A percentile compares a stretch with the other conserved stretches of the same genome.
These are phyloP conservation scores for Coemansia sp. DNA, from an alignment of 192 early-diverging fungal genomes.

Conservation along the genomic window DNA sequence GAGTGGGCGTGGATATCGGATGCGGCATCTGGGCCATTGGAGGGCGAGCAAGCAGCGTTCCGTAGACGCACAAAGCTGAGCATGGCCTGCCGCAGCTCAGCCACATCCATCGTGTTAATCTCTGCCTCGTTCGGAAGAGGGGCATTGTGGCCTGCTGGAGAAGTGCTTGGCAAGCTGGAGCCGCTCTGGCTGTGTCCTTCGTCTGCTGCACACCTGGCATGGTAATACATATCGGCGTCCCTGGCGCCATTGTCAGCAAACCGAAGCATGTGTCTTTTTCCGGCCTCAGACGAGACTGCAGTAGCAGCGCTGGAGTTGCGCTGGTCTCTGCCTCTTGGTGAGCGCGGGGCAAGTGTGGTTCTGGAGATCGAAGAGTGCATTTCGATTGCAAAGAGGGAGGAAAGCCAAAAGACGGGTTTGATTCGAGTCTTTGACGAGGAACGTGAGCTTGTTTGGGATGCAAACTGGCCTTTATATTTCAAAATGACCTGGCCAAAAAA, in stretches of 20 bases:
- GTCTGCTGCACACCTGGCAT: conserved; percentile 26
- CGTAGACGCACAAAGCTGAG: conserved; percentile 30
- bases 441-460: no score
- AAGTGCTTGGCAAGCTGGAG: neutral
- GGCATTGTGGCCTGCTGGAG: conserved; percentile 8
- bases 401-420: neutral
- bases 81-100: conserved; percentile 38
- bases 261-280: conserved; percentile 7
- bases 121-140: conserved; percentile 45
- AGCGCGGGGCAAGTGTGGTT: conserved; percentile 15
- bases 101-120: conserved; percentile 47
- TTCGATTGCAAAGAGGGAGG: conserved; percentile 12
- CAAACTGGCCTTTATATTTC: conserved; percentile 1
- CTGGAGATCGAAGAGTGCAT: conserved; percentile 29
- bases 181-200: conserved; percentile 15
- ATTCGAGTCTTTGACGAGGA: no score
- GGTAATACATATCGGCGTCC: conserved; percentile 20
- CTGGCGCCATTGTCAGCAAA: conserved; percentile 13
- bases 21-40: conserved; percentile 8
- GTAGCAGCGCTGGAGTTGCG: conserved; percentile 1
- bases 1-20: conserved; percentile 15
- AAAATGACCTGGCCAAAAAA: neutral
- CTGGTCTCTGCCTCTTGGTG: conserved; percentile 9
- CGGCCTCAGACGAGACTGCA: conserved; percentile 4
- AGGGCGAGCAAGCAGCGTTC: conserved; percentile 14